Conservation (phyloP, 164 flowering plant genomes). For the Warburgia ugandensis region DNA sequence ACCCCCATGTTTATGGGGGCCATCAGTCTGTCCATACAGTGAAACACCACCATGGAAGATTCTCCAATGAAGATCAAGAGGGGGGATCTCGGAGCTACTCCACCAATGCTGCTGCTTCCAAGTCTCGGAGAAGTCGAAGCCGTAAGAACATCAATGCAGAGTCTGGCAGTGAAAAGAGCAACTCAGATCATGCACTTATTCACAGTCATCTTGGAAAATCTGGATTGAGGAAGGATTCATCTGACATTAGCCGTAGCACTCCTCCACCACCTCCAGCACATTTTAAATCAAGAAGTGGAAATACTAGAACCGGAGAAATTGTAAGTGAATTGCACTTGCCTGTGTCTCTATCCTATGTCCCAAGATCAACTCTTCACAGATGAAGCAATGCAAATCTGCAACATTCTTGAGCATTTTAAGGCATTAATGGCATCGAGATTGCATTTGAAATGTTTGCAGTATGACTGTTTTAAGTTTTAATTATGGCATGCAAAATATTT, state of each 20-base stretch:
- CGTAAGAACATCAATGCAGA: slow-evolving; percentile 18
- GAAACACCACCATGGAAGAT: too few species aligned
- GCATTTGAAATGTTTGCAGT: neutral
- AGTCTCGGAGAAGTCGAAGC: slow-evolving; percentile 10
- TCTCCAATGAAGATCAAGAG: too few species aligned
- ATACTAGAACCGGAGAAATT: slow-evolving; percentile 15
- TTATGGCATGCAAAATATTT: too few species aligned
- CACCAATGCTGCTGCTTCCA: too few species aligned
- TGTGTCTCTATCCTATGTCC: too few species aligned
- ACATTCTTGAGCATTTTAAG: too few species aligned
- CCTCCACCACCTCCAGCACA: slow-evolving; percentile 16
- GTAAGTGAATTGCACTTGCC: slow-evolving; percentile 26
- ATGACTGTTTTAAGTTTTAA: neutral
- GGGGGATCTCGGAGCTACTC: too few species aligned
- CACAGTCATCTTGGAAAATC: slow-evolving; percentile 18
- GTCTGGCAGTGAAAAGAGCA: slow-evolving; percentile 27
- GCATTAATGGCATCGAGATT: too few species aligned
- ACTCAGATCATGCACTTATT: slow-evolving; percentile 24
- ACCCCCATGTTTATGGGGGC: too few species aligned
- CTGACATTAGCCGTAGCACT: slow-evolving; percentile 16
- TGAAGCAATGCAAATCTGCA: too few species aligned
- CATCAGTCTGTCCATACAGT: too few species aligned
- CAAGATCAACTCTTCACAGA: too few species aligned
- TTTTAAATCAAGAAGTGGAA: slow-evolving; percentile 15
- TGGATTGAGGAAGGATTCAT: slow-evolving; percentile 12